phyloP scores from a whole-genome alignment of 768 basidiomycete species.

The Termitomyces sp. region DNA sequence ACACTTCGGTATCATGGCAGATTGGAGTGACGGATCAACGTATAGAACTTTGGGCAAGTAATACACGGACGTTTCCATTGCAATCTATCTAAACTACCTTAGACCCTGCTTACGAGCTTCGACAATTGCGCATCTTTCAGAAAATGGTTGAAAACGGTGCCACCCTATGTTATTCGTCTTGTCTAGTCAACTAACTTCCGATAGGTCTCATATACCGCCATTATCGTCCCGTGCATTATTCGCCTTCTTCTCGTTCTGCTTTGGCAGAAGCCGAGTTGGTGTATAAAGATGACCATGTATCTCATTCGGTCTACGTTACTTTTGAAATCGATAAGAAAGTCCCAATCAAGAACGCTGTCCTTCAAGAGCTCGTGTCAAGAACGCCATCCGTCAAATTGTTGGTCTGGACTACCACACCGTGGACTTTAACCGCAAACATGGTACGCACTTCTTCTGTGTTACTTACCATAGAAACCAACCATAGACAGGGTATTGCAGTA shows the following conservation, averaged over 20 bases:
- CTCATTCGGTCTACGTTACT: conserved; percentile 82
- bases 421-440: conserved; percentile 96
- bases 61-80: not conserved
- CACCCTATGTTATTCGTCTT: not conserved
- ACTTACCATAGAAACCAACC: not conserved
- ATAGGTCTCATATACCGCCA: conserved; percentile 80
- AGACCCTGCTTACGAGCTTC: conserved; percentile 88
- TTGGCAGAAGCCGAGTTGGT: conserved; percentile 92
- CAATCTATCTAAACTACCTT: not conserved
- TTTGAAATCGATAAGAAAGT: conserved; percentile 55
- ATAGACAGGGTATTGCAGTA: conserved; percentile 79
- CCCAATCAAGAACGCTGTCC: conserved; percentile 15
- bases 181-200: not conserved
- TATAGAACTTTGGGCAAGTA: conserved; percentile 82
- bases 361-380: conserved; percentile 29
- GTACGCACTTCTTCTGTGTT: conserved; percentile 36
- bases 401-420: conserved; percentile 98
- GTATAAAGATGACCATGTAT: conserved; percentile 86
- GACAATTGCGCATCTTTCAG: conserved; percentile 82
- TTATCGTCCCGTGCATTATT: conserved; percentile 90
- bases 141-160: conserved; percentile 84
- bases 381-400: conserved; percentile 47
- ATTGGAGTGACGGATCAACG: conserved; percentile 69
- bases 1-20: conserved; percentile 86
- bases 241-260: conserved; percentile 91